A percentile compares a stretch with the other conserved stretches of the same genome.
Conservation (phyloP, 1,284 basidiomycete species). For the Microbotryum scabiosae region DNA sequence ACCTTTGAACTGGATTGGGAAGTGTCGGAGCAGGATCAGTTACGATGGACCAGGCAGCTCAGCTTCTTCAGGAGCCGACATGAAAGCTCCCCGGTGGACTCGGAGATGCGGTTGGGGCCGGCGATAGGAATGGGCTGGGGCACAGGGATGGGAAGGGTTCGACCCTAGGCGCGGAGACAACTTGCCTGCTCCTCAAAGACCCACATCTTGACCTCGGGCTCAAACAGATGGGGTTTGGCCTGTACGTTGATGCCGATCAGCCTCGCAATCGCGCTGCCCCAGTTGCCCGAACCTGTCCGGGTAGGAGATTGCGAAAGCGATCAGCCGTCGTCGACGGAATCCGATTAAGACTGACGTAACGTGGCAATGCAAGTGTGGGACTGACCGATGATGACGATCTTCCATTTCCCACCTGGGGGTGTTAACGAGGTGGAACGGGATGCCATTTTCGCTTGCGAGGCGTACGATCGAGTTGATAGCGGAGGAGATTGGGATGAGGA, state of each 20-base stretch:
- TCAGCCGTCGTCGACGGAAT: not conserved
- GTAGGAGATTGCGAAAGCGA: not conserved
- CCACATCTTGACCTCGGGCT: constrained; percentile 48
- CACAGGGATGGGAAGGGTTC: not conserved
- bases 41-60: constrained; percentile 11
- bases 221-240: constrained; percentile 44
- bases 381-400: constrained; percentile 49
- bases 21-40: constrained; percentile 46
- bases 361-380: too few relatives aligned
- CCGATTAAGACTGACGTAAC: too few relatives aligned
- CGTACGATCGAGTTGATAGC: not conserved
- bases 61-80: too few relatives aligned
- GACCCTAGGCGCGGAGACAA: not conserved
- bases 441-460: not conserved
- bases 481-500: not conserved
- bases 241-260: constrained; percentile 49
- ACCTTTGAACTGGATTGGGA: not conserved
- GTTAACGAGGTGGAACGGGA: too few relatives aligned
- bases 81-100: not conserved
- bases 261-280: constrained; percentile 52
- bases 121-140: not conserved
- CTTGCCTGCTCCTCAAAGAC: constrained; percentile 47
- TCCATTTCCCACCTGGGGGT: constrained; percentile 42
- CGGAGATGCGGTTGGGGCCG: not conserved
- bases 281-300: constrained; percentile 36